Evolutionary conservation across 306 rosid genomes (phyloP), one percentile per base, ranked within the genome.

Genomic region (Vicia villosa): DNA sequence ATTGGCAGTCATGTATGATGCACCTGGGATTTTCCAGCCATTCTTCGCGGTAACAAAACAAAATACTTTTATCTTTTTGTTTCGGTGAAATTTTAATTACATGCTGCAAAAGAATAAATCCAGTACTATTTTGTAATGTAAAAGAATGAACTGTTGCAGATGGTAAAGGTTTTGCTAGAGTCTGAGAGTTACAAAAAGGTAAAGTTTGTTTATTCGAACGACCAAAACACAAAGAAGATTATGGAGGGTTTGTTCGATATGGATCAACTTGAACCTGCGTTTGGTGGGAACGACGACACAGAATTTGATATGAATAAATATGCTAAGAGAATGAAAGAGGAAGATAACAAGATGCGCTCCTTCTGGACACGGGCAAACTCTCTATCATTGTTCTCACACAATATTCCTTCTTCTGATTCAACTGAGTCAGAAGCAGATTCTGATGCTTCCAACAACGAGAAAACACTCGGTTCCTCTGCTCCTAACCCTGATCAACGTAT

Each of bases 241-340:
- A 77, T 91, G 90, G 92, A 87, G 83, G 89, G 86, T 69, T 77
- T 87, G 54, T 91, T 94, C 61, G 86, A 94, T 43, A 80, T 84
- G 86, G 87, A 87, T 51, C 74, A 74, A 32, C 89, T 91, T 63
- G 97, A 87, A 77, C 77, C 92, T 64, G 92, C 92, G 37, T 89
- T 94, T 80, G 97, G 96, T 12, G 99, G 99, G 72, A 94, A 88
- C 37, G 63, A 82, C 41, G 36, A 37, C 55, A 30, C 69, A 16
- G 87, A 78, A 20, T 80, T 91, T 55, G 94, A 94, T 57, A 66
- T 84, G 32, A 74, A 38, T 42, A 89, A 82, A 61, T 84, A 84
- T 72, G 92, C 92, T 0, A 94, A 84, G 88, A 80, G 83, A 76
- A 94, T 94, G 97, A 86, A 57, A 75, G 92, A 88, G 81, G 92